phyloP scores from a whole-genome alignment of 345 rosid genomes.

The Gossypium anomalum region DNA sequence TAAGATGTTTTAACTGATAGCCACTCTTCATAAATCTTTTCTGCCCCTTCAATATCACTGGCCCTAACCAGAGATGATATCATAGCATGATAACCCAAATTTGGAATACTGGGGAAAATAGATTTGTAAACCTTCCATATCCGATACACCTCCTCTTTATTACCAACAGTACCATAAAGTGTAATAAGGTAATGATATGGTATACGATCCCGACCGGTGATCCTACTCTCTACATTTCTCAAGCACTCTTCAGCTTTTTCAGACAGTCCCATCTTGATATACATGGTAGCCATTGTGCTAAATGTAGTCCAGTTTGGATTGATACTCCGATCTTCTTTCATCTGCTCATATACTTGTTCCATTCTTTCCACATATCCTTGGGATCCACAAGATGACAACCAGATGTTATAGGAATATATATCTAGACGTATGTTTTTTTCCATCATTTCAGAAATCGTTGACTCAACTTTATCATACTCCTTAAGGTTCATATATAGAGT shows the following conservation, averaged over 20 bases:
- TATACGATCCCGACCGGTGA: constrained; percentile 70
- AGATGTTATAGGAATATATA: constrained; percentile 85
- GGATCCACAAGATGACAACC: constrained; percentile 79
- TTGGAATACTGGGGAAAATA: constrained; percentile 65
- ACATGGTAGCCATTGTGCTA: constrained; percentile 90
- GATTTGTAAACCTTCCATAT: constrained; percentile 82
- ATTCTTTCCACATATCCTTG: constrained; percentile 61
- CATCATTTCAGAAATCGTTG: constrained; percentile 70
- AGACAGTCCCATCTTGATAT: constrained; percentile 62
- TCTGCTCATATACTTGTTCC: constrained; percentile 72
- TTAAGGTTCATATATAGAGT: constrained; percentile 83
- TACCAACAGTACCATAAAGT: constrained; percentile 68
- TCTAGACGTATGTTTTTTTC: constrained; percentile 64
- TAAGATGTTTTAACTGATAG: constrained; percentile 52
- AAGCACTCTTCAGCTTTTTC: constrained; percentile 80
- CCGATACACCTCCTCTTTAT: constrained; percentile 64
- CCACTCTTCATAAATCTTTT: constrained; percentile 78
- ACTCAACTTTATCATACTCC: constrained; percentile 64
- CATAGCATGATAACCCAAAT: constrained; percentile 77
- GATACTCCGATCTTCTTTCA: constrained; percentile 55
- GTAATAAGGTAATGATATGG: constrained; percentile 88
- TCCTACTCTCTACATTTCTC: constrained; percentile 73
- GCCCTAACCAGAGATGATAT: constrained; percentile 63
- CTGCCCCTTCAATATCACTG: constrained; percentile 73
- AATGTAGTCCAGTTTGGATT: constrained; percentile 89